These are phyloP conservation scores for Dichotomocladium elegans DNA, from an alignment of 371 early-diverging fungal species.

Conservation along the genomic window DNA sequence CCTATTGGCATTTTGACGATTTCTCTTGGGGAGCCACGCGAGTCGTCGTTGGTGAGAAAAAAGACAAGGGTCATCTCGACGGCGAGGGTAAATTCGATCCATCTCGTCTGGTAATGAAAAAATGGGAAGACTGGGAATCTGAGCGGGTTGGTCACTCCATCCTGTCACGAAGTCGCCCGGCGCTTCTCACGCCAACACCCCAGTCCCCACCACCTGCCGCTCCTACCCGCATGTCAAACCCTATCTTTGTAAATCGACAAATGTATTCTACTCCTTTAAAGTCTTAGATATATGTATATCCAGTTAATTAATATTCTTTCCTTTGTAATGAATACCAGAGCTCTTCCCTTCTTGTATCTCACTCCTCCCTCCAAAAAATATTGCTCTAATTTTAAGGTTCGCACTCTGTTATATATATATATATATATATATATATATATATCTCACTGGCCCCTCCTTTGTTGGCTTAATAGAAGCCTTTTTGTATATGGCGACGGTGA, in stretches of 20 bases:
- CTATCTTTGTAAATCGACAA: conserved; percentile 5
- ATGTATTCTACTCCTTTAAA: not conserved
- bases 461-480: not conserved
- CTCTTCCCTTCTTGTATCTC: no score
- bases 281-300: not conserved
- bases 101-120: conserved; percentile 53
- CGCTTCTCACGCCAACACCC: conserved; percentile 25
- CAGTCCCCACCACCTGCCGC: conserved; percentile 15
- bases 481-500: not conserved
- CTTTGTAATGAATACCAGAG: no score
- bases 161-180: conserved; percentile 23
- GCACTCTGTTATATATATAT: not conserved
- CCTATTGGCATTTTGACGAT: conserved; percentile 97
- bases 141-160: conserved; percentile 48
- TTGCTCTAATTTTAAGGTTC: no score
- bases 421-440: no score
- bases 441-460: not conserved
- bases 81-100: conserved; percentile 67
- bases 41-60: conserved; percentile 69
- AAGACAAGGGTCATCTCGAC: conserved; percentile 58
- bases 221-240: not conserved
- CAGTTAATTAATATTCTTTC: not conserved
- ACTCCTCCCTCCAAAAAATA: no score
- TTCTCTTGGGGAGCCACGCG: conserved; percentile 93
- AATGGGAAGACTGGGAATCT: conserved; percentile 72